These are phyloP conservation scores for Kalaharituber pfeilii DNA, from an alignment of 2,329 filamentous ascomycete species.

Conservation along the genomic window DNA sequence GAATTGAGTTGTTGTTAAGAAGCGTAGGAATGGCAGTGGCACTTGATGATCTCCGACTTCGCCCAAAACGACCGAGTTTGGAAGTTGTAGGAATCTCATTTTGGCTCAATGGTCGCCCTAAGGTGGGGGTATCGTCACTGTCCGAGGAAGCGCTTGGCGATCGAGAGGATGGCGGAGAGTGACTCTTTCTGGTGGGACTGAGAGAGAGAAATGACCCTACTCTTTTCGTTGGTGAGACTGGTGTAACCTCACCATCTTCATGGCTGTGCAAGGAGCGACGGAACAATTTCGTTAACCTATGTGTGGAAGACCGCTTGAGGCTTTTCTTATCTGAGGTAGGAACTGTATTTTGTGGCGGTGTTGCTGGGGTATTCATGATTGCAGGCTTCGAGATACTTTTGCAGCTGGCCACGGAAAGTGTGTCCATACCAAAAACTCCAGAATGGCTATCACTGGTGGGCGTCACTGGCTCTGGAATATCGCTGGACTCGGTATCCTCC, in stretches of 20 bases:
- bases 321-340: slow-evolving; percentile 22
- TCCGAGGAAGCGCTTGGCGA: neutral
- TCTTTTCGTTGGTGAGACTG: neutral
- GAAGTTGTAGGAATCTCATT: neutral
- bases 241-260: neutral
- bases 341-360: slow-evolving; percentile 13
- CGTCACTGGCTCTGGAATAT: slow-evolving; percentile 44
- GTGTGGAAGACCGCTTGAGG: neutral
- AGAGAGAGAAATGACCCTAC: neutral
- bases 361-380: slow-evolving; percentile 26
- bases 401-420: slow-evolving; percentile 22
- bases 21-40: slow-evolving; percentile 29
- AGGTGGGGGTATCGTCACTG: neutral
- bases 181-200: neutral
- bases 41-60: slow-evolving; percentile 33
- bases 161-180: neutral
- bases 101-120: neutral
- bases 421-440: slow-evolving; percentile 31
- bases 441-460: slow-evolving; percentile 42
- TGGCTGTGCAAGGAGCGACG: neutral
- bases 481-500: slow-evolving; percentile 39
- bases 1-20: slow-evolving; percentile 21
- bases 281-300: neutral
- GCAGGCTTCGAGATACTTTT: slow-evolving; percentile 24
- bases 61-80: slow-evolving; percentile 19